Percentiles rank a stretch among this genome's conserved stretches.
These are phyloP conservation scores for Citrullus amarus DNA, from an alignment of 306 rosid genomes.

Conservation along the genomic window DNA sequence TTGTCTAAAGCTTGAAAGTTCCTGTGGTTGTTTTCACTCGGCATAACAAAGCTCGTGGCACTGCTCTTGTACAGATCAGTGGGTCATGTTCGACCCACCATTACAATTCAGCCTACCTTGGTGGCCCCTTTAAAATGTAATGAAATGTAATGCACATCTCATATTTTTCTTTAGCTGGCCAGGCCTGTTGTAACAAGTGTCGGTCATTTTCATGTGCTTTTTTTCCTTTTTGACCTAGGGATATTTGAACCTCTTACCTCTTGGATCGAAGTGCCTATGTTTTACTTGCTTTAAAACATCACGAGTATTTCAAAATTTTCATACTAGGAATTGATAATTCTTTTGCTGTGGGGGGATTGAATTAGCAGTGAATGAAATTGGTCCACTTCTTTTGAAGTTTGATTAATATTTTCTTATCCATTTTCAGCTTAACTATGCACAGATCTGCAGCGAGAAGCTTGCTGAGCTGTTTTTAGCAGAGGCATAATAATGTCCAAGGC, in stretches of 20 bases:
- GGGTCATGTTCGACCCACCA: constrained; percentile 10
- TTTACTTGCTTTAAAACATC: constrained; percentile 13
- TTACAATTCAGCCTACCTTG: constrained; percentile 16
- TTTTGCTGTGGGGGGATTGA: constrained; percentile 18
- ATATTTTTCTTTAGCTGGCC: background rate
- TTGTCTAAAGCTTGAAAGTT: background rate
- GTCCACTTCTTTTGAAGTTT: background rate
- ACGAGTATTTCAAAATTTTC: background rate
- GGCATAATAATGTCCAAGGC: background rate
- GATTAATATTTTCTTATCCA: background rate
- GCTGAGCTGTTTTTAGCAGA: constrained; percentile 3
- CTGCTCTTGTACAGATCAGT: background rate
- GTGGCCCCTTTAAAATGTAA: constrained; percentile 13
- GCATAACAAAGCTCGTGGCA: background rate
- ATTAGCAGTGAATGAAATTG: background rate
- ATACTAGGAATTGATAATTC: constrained; percentile 14
- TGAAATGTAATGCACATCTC: background rate
- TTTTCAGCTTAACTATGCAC: background rate
- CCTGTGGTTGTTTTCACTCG: background rate
- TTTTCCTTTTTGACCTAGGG: too few relatives aligned
- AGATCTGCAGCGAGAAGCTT: background rate
- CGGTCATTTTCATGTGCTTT: constrained; percentile 34
- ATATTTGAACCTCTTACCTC: background rate
- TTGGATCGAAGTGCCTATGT: background rate
- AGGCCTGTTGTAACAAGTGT: constrained; percentile 21